phyloP scores from a whole-genome alignment of 805 yeast genomes.

The Kregervanrija pseudodelftensis region DNA sequence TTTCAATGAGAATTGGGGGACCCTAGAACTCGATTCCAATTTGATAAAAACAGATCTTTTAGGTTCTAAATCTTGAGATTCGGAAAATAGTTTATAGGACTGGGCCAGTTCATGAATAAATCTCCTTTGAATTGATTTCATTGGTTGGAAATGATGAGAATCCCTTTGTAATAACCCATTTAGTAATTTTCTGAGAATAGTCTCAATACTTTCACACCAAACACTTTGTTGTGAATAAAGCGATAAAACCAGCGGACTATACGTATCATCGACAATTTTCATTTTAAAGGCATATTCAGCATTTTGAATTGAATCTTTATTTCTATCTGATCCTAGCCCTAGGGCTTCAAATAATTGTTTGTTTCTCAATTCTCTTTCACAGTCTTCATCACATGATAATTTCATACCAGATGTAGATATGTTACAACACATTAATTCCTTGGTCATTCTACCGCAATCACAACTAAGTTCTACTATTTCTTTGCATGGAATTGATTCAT shows the following conservation, averaged over 20 bases:
- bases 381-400: constrained; percentile 63
- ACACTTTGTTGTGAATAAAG: constrained; percentile 46
- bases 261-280: constrained; percentile 27
- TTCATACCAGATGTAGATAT: constrained; percentile 26
- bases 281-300: constrained; percentile 18
- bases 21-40: constrained; percentile 22
- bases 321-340: constrained; percentile 14
- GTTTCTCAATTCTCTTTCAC: constrained; percentile 56
- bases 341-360: constrained; percentile 59
- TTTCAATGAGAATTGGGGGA: constrained; percentile 41
- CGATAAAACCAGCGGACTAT: constrained; percentile 39
- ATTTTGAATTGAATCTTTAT: constrained; percentile 9
- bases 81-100: constrained; percentile 51
- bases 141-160: constrained; percentile 61
- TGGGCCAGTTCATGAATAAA: constrained; percentile 66
- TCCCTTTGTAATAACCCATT: constrained; percentile 29
- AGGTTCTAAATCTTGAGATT: constrained; percentile 81
- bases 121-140: constrained; percentile 60
- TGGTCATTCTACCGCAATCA: constrained; percentile 52
- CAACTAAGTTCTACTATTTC: constrained; percentile 48
- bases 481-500: constrained; percentile 44
- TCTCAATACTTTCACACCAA: constrained; percentile 68
- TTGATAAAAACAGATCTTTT: constrained; percentile 62
- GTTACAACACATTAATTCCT: constrained; percentile 44
- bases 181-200: constrained; percentile 42